Base-by-base conservation (phyloP, 2,329 filamentous ascomycete species). In the Tolypocladium sp. region DNA sequence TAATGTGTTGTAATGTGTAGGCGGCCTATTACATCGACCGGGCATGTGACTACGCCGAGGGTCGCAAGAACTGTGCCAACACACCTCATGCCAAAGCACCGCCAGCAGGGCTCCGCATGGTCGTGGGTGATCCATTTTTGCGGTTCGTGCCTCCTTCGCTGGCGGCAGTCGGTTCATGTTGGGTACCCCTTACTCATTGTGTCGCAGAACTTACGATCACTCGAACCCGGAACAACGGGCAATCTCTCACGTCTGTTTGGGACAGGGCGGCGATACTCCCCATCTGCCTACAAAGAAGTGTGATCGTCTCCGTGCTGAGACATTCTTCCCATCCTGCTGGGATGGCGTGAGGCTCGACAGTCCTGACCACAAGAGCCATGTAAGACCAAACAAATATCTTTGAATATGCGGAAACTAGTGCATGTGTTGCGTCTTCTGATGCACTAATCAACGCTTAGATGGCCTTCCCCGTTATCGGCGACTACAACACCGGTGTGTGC, bases 241-340 rank as follows among this genome's bases (percentile, higher is more conserved):
- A 30, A 76, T 86, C 53, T 80, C 75, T 51, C 85, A 79, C 65
- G 77, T 77, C 59, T 88, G 85, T 64, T 74, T 87, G 76, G 56
- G 71, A 68, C 10, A n/a, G 49, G 49, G 57, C 37, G 2, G 52
- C 13, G 78, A 85, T 57, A 80, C 76, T 2, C 73, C 74, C n/a
- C 71, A 74, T 12, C 77, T 89, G 38, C 85, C 84, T 20, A 58
- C 60, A 1, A 76, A 77, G 62, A 75, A 76, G 60, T 87, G 85
- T 66, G 68, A 76, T 41, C 77, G 82, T 49, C 73, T 79, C 25
- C 77, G 82, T 44, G 74, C 78, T 17, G 79, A 85, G 64, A 73
- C 85, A 25, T 80, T 78, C 66, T 85, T 86, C 67, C 83, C 82
- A 1, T 78, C 79, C 4, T 87, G 85, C 74, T 87, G 85, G 85